Percentiles rank a stretch among this genome's conserved stretches.
These are phyloP conservation scores for Tylopilus rubrobrunneus DNA, from an alignment of 768 basidiomycete genomes.

Conservation along the genomic window DNA sequence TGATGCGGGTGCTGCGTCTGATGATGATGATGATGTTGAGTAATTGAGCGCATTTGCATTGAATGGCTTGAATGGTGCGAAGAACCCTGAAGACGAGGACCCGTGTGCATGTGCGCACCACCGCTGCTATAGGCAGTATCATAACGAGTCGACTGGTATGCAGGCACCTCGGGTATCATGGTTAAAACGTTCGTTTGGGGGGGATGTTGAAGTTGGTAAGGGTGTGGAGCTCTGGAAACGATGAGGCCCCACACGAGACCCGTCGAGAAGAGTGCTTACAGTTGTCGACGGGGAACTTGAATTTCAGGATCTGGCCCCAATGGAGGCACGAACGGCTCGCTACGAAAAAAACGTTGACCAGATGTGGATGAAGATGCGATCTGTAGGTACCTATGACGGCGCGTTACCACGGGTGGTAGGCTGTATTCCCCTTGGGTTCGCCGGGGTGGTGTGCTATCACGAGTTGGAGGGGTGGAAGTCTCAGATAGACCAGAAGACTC, in stretches of 20 bases:
- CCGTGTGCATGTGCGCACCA: conserved; percentile 27
- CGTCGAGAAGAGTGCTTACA: conserved; percentile 35
- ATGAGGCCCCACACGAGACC: conserved; percentile 11
- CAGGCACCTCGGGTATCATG: conserved; percentile 56
- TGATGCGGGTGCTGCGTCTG: conserved; percentile 26
- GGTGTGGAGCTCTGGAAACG: conserved; percentile 37
- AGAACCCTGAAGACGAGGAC: conserved; percentile 38
- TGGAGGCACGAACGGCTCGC: conserved; percentile 44
- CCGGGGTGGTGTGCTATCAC: conserved; percentile 61
- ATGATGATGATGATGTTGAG: conserved; percentile 44
- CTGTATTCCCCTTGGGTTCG: conserved; percentile 41
- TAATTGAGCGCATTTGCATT: conserved; percentile 48
- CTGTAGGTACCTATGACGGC: conserved; percentile 37
- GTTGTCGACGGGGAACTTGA: conserved; percentile 36
- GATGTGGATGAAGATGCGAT: neutral
- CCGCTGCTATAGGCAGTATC: conserved; percentile 45
- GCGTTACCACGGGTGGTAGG: conserved; percentile 35
- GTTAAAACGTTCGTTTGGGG: conserved; percentile 43
- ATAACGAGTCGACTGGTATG: conserved; percentile 52
- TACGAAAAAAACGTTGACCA: conserved; percentile 20
- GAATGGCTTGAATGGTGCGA: conserved; percentile 28
- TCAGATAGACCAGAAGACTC: conserved; percentile 72
- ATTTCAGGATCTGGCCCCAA: conserved; percentile 41
- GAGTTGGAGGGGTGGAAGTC: conserved; percentile 66
- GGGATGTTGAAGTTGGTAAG: conserved; percentile 42